Conservation (phyloP, 2,329 filamentous ascomycete species). For the Geosmithia morbida region DNA sequence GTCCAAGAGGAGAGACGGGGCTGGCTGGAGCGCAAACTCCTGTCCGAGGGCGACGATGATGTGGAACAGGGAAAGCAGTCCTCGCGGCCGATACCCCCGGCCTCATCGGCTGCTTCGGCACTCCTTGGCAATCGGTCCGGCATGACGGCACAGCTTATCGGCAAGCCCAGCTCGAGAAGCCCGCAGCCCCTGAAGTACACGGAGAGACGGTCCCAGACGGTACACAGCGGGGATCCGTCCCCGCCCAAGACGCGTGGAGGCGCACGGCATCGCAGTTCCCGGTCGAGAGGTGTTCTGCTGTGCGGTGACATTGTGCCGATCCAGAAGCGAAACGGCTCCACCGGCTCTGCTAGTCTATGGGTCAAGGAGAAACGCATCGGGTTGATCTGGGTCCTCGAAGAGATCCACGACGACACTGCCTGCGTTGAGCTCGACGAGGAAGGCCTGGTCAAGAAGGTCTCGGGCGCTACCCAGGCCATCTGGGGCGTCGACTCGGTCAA, state of each 20-base stretch:
- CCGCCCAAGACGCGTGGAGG: slow-evolving; percentile 38
- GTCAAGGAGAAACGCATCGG: slow-evolving; percentile 94
- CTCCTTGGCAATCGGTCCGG: slow-evolving; percentile 58
- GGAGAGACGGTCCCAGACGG: slow-evolving; percentile 46
- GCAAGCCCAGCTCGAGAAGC: slow-evolving; percentile 55
- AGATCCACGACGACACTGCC: slow-evolving; percentile 90
- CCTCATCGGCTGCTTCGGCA: slow-evolving; percentile 26
- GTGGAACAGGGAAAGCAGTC: slow-evolving; percentile 14
- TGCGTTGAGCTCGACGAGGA: slow-evolving; percentile 64
- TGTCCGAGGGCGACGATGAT: slow-evolving; percentile 29
- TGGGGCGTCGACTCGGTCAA: slow-evolving; percentile 62
- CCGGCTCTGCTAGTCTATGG: slow-evolving; percentile 89
- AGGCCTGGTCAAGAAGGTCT: slow-evolving; percentile 53
- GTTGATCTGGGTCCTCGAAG: slow-evolving; percentile 93
- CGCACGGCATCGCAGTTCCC: slow-evolving; percentile 53
- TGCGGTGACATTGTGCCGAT: slow-evolving; percentile 98
- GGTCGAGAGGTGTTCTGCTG: slow-evolving; percentile 76
- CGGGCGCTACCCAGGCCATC: slow-evolving; percentile 69
- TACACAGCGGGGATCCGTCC: slow-evolving; percentile 40
- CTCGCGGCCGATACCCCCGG: slow-evolving; percentile 18
- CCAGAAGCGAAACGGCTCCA: slow-evolving; percentile 83
- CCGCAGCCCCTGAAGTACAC: slow-evolving; percentile 37
- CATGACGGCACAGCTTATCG: slow-evolving; percentile 77
- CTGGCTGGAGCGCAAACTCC: slow-evolving; percentile 81
- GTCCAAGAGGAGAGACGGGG: slow-evolving; percentile 77